A percentile compares a stretch with the other conserved stretches of the same genome.
These are phyloP conservation scores for Erigeron philadelphicus DNA, from an alignment of 140 eudicot species.

Conservation along the genomic window DNA sequence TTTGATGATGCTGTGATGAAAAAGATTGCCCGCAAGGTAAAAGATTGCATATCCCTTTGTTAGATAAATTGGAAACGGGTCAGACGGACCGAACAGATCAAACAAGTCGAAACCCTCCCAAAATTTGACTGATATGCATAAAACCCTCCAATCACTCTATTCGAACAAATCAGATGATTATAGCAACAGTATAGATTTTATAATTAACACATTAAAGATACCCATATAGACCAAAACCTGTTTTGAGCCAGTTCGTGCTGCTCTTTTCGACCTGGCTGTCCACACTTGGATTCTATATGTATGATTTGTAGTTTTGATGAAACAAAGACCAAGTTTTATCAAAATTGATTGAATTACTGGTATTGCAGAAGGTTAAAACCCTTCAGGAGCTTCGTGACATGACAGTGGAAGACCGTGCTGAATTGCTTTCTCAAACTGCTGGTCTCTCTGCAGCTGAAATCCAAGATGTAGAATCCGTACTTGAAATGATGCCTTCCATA, in stretches of 20 bases:
- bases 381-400: slow-evolving; percentile 71
- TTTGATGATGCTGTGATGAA: slow-evolving; percentile 63
- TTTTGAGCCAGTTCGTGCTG: too few relatives aligned
- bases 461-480: slow-evolving; percentile 75
- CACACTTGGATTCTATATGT: background rate
- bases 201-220: too few relatives aligned
- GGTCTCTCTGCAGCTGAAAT: slow-evolving; percentile 55
- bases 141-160: too few relatives aligned
- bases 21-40: slow-evolving; percentile 78
- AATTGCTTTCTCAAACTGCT: slow-evolving; percentile 60
- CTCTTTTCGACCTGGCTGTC: too few relatives aligned
- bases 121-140: too few relatives aligned
- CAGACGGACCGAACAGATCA: too few relatives aligned
- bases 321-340: background rate
- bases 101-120: too few relatives aligned
- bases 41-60: slow-evolving; percentile 7
- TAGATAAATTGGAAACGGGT: too few relatives aligned
- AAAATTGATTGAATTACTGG: background rate
- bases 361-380: slow-evolving; percentile 56
- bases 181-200: too few relatives aligned
- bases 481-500: slow-evolving; percentile 67
- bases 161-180: too few relatives aligned
- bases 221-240: too few relatives aligned
- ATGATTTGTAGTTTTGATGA: background rate
- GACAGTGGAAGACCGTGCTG: slow-evolving; percentile 59